A percentile compares a stretch with the other conserved stretches of the same genome.
Evolutionary conservation across 2,329 filamentous ascomycete genomes (phyloP).

Genomic region (Phyllosticta paracitricarpa): DNA sequence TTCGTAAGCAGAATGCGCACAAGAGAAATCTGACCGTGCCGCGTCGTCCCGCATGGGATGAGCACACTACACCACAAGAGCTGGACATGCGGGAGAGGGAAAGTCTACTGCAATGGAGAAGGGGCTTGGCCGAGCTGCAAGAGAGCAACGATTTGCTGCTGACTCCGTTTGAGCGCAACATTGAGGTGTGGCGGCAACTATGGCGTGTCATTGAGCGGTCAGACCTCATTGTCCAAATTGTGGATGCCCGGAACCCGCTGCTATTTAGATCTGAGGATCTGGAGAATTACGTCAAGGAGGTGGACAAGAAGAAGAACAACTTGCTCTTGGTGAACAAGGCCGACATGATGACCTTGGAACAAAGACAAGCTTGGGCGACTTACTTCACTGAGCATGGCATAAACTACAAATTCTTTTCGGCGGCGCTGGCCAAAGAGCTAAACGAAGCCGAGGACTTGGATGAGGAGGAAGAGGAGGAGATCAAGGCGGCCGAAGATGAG

Average conservation of each 20-base stretch:
- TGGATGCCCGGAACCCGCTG: conserved; percentile 89
- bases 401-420: conserved; percentile 93
- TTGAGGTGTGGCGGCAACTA: conserved; percentile 95
- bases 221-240: conserved; percentile 93
- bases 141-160: conserved; percentile 91
- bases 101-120: conserved; percentile 75
- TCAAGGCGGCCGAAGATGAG: conserved; percentile 31
- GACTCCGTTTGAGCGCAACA: conserved; percentile 94
- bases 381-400: conserved; percentile 75
- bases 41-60: conserved; percentile 79
- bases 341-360: conserved; percentile 90
- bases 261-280: conserved; percentile 91
- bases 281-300: conserved; percentile 87
- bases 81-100: conserved; percentile 72
- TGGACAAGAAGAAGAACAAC: conserved; percentile 81
- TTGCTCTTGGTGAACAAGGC: conserved; percentile 94
- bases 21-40: conserved; percentile 75
- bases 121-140: conserved; percentile 83
- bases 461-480: conserved; percentile 36
- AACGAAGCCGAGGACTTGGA: conserved; percentile 61
- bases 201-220: conserved; percentile 98
- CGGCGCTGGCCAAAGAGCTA: conserved; percentile 77
- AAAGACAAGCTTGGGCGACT: conserved; percentile 74
- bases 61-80: conserved; percentile 70
- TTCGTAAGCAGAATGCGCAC: conserved; percentile 77